Evolutionary conservation across 208 protist species (phyloP).

Genomic region (Leishmania tarentolae): DNA sequence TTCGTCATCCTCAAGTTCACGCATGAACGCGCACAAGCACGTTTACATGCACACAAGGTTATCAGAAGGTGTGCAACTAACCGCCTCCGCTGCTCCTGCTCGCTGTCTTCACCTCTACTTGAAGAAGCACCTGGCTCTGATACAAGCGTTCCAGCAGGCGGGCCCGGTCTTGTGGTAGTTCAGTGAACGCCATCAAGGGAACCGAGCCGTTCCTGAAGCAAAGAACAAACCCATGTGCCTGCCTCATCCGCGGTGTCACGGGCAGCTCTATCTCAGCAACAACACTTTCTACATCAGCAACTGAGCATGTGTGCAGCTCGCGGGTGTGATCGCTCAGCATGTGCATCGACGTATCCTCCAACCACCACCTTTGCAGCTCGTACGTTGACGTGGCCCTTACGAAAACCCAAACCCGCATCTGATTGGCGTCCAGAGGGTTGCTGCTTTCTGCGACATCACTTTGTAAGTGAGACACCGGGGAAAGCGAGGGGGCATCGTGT

Average conservation of each 20-base stretch:
- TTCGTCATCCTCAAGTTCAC: background rate
- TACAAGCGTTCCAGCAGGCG: slow-evolving; percentile 20
- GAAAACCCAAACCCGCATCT: slow-evolving; percentile 8
- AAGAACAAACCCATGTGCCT: slow-evolving; percentile 17
- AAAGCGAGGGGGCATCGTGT: background rate
- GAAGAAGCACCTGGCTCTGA: slow-evolving; percentile 12
- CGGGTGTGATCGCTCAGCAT: slow-evolving; percentile 1
- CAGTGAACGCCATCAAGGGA: slow-evolving; percentile 21
- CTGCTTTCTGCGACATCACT: background rate
- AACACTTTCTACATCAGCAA: slow-evolving; percentile 12
- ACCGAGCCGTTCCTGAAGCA: slow-evolving; percentile 8
- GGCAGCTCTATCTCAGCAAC: slow-evolving; percentile 21
- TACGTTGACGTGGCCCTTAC: slow-evolving; percentile 2
- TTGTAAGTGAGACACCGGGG: background rate
- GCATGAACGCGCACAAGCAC: background rate
- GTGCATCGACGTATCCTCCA: slow-evolving; percentile 5
- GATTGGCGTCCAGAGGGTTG: background rate
- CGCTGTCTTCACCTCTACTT: background rate
- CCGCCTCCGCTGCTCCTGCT: background rate
- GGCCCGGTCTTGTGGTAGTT: slow-evolving; percentile 10
- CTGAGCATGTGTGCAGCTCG: background rate
- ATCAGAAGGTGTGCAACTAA: background rate
- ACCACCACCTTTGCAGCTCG: slow-evolving; percentile 19
- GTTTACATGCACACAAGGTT: background rate
- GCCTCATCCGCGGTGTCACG: slow-evolving; percentile 11